These are phyloP conservation scores for Articulospora tetracladia DNA, from an alignment of 495 filamentous ascomycete species.

Conservation along the genomic window DNA sequence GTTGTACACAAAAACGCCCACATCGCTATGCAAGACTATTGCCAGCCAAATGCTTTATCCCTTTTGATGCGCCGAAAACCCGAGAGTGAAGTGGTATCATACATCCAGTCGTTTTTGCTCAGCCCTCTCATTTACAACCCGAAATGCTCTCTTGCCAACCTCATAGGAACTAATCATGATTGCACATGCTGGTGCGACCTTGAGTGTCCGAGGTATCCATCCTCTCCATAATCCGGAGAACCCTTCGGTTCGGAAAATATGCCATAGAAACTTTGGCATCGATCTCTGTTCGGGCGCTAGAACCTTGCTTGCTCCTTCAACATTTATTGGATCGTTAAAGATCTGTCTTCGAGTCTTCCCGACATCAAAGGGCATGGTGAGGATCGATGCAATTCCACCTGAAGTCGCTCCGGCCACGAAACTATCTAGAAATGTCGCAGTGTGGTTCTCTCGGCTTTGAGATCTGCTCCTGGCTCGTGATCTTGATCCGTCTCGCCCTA, in stretches of 20 bases:
- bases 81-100: slow-evolving; percentile 13
- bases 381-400: slow-evolving; percentile 79
- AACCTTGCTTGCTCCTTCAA: slow-evolving; percentile 21
- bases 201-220: slow-evolving; percentile 85
- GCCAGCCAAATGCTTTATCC: not conserved
- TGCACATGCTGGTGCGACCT: slow-evolving; percentile 95
- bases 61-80: slow-evolving; percentile 10
- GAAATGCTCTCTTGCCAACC: slow-evolving; percentile 85
- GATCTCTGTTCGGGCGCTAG: slow-evolving; percentile 62
- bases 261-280: slow-evolving; percentile 77
- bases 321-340: slow-evolving; percentile 44
- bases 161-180: slow-evolving; percentile 99
- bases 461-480: slow-evolving; percentile 40
- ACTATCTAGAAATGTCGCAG: slow-evolving; percentile 75
- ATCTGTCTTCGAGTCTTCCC: slow-evolving; percentile 95
- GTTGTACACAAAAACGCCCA: slow-evolving; percentile 4
- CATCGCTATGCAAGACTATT: slow-evolving; percentile 19
- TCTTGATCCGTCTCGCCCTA: slow-evolving; percentile 27
- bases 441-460: slow-evolving; percentile 53
- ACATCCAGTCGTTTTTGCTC: slow-evolving; percentile 16
- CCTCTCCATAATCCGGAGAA: slow-evolving; percentile 78
- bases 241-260: slow-evolving; percentile 86
- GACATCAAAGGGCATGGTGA: slow-evolving; percentile 95
- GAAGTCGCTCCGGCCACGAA: slow-evolving; percentile 82
- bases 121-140: slow-evolving; percentile 68